Conservation (phyloP, 1,139 yeast species). For the Pichia terricola region DNA sequence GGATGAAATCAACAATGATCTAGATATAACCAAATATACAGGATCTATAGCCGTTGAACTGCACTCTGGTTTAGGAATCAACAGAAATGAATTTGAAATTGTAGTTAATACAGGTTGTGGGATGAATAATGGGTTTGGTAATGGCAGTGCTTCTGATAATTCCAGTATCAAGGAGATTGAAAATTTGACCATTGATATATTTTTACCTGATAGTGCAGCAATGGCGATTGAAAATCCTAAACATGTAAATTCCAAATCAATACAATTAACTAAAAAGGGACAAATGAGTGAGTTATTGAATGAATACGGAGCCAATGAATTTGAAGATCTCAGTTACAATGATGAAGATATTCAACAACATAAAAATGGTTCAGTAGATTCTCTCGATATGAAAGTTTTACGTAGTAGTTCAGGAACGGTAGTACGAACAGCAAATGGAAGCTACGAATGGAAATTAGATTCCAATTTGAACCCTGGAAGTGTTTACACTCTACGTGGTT, state of each 20-base stretch:
- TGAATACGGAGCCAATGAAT: background rate
- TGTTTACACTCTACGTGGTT: constrained; percentile 61
- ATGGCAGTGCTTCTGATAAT: background rate
- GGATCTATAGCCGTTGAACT: constrained; percentile 58
- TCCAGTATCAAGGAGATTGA: constrained; percentile 43
- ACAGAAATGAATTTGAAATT: constrained; percentile 69
- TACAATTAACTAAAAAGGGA: background rate
- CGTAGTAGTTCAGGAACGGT: constrained; percentile 71
- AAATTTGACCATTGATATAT: constrained; percentile 41
- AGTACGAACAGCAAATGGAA: constrained; percentile 40
- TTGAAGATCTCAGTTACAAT: background rate
- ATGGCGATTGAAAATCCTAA: constrained; percentile 5
- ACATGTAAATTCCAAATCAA: constrained; percentile 11
- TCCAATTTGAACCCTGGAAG: constrained; percentile 54
- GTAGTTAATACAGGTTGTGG: constrained; percentile 36
- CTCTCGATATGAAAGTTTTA: constrained; percentile 30
- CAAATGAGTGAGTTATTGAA: background rate
- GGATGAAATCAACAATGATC: constrained; percentile 6
- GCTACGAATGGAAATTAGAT: constrained; percentile 68
- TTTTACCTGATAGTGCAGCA: constrained; percentile 21
- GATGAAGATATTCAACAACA: background rate
- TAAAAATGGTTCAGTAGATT: background rate
- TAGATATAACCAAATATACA: constrained; percentile 24
- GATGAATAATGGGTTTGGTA: constrained; percentile 24
- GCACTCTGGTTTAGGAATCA: constrained; percentile 49